A percentile compares a stretch with the other conserved stretches of the same genome.
These are phyloP conservation scores for Amesomyces nigricolor DNA, from an alignment of 2,329 filamentous ascomycete species.

Conservation along the genomic window DNA sequence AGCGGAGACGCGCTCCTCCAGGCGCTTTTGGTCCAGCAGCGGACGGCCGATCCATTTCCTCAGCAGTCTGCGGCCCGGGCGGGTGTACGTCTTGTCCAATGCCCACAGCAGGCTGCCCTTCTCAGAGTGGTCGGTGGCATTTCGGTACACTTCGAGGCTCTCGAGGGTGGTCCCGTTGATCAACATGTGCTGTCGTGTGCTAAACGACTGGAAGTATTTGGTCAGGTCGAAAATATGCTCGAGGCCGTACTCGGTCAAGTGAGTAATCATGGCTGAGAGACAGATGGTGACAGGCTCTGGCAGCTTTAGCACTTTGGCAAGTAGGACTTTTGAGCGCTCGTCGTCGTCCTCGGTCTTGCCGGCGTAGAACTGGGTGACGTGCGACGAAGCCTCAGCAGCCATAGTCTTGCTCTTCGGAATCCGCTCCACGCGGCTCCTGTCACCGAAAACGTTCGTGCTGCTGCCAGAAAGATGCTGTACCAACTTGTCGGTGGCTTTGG, in stretches of 20 bases:
- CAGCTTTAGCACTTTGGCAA: slow-evolving; percentile 81
- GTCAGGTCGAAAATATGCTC: slow-evolving; percentile 95
- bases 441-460: slow-evolving; percentile 87
- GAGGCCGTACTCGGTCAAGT: slow-evolving; percentile 84
- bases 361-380: slow-evolving; percentile 90
- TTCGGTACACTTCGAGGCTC: slow-evolving; percentile 92
- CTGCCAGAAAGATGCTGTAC: slow-evolving; percentile 84
- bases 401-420: slow-evolving; percentile 71
- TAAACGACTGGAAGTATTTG: slow-evolving; percentile 96
- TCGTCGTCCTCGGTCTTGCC: slow-evolving; percentile 66
- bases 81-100: slow-evolving; percentile 83
- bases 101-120: slow-evolving; percentile 95
- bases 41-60: slow-evolving; percentile 94
- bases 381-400: slow-evolving; percentile 77
- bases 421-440: slow-evolving; percentile 79
- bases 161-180: slow-evolving; percentile 91
- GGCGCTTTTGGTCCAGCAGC: slow-evolving; percentile 65
- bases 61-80: slow-evolving; percentile 80
- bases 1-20: slow-evolving; percentile 75
- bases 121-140: slow-evolving; percentile 78
- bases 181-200: slow-evolving; percentile 88
- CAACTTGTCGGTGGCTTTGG: slow-evolving; percentile 86
- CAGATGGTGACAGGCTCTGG: slow-evolving; percentile 85
- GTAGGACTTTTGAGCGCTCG: slow-evolving; percentile 55
- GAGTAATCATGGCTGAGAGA: slow-evolving; percentile 91